Conservation (phyloP, 345 rosid genomes). For the Corymbia maculata region DNA sequence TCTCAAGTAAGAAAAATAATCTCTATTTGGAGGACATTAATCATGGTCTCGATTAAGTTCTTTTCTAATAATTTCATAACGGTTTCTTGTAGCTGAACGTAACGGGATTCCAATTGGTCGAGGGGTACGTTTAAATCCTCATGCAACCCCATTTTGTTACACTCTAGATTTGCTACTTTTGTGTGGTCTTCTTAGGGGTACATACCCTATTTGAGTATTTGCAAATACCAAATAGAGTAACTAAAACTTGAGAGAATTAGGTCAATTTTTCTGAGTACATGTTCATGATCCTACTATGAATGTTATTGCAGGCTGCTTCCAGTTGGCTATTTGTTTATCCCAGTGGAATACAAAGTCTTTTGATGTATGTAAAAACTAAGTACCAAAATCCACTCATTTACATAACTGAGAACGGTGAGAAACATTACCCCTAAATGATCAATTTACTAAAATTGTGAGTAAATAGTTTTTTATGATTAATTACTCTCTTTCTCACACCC, state of each 20-base stretch:
- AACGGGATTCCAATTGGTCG: constrained; percentile 4
- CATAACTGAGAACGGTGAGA: constrained; percentile 10
- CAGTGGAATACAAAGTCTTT: background rate
- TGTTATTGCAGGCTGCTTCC: constrained; percentile 13
- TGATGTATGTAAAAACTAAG: background rate
- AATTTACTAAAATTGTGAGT: background rate
- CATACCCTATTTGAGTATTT: background rate
- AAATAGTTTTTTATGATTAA: background rate
- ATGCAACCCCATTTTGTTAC: too few relatives aligned
- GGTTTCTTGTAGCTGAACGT: background rate
- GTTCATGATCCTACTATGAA: constrained; percentile 14
- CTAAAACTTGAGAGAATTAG: background rate
- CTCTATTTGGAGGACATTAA: background rate
- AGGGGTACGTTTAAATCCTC: background rate
- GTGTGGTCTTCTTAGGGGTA: background rate
- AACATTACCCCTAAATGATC: too few relatives aligned
- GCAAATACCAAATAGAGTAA: background rate
- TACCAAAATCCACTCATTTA: constrained; percentile 4
- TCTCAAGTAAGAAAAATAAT: constrained; percentile 8
- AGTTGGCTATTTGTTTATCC: constrained; percentile 7
- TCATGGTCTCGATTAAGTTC: background rate
- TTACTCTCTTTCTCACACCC: background rate
- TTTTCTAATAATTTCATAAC: background rate
- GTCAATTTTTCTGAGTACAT: background rate
- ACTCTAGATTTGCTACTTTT: background rate